Conservation (phyloP, 2,329 filamentous ascomycete genomes). For the Apiospora sp. region DNA sequence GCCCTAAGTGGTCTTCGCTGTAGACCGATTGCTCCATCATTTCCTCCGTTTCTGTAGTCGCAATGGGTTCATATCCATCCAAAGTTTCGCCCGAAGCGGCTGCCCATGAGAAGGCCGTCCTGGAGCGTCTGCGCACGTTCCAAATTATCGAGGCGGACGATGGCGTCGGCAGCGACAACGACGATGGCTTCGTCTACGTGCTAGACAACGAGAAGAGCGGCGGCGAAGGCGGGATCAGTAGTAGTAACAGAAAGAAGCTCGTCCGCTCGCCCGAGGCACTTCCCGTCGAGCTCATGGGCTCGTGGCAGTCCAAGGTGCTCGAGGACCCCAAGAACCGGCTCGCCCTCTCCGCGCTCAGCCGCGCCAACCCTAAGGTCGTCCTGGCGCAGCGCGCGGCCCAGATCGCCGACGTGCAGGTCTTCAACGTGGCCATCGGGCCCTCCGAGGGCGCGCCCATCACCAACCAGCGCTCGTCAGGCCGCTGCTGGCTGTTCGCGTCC, state of each 20-base stretch:
- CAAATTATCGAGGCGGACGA: constrained; percentile 50
- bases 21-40: neutral
- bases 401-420: constrained; percentile 78
- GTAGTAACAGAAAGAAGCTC: constrained; percentile 21
- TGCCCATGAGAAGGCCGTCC: constrained; percentile 52
- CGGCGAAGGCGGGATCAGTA: neutral
- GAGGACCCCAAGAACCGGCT: constrained; percentile 75
- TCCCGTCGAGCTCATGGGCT: constrained; percentile 56
- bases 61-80: constrained; percentile 56
- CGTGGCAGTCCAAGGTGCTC: constrained; percentile 70
- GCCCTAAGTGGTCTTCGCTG: neutral
- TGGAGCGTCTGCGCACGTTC: constrained; percentile 53
- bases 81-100: constrained; percentile 42
- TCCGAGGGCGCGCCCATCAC: constrained; percentile 85
- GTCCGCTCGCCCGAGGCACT: constrained; percentile 53
- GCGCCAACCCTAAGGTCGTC: constrained; percentile 70
- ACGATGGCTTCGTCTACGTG: constrained; percentile 33
- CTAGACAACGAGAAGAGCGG: constrained; percentile 35
- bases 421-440: constrained; percentile 79
- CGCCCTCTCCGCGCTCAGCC: constrained; percentile 76
- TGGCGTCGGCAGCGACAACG: constrained; percentile 59
- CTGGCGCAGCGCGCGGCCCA: constrained; percentile 69
- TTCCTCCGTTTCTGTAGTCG: constrained; percentile 22
- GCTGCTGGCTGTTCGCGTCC: constrained; percentile 91
- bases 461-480: constrained; percentile 81